These are phyloP conservation scores for Aspergillaceae sp. DNA, from an alignment of 2,329 filamentous ascomycete species.

Conservation along the genomic window DNA sequence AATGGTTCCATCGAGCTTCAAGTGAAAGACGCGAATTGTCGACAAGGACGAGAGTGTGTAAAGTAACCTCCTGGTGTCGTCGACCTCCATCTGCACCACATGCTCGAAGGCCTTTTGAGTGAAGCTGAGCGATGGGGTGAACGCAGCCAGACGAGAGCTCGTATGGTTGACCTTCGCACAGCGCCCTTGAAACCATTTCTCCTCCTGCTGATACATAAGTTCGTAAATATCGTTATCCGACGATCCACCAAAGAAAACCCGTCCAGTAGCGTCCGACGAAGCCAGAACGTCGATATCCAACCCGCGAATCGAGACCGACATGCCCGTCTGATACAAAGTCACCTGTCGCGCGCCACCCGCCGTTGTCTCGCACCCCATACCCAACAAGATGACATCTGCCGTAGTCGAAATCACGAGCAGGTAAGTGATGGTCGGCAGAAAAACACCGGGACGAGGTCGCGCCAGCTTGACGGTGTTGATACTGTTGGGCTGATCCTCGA, in stretches of 20 bases:
- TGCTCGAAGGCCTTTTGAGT: constrained; percentile 47
- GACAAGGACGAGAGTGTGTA: constrained; percentile 86
- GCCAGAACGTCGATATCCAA: constrained; percentile 69
- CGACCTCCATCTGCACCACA: constrained; percentile 71
- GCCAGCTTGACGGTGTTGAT: constrained; percentile 89
- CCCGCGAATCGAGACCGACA: constrained; percentile 69
- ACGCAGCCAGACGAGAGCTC: constrained; percentile 60
- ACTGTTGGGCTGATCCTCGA: constrained; percentile 76
- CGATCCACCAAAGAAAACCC: constrained; percentile 84
- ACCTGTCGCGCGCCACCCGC: constrained; percentile 62
- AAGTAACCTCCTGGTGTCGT: constrained; percentile 77
- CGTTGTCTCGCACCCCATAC: constrained; percentile 60
- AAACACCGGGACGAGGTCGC: constrained; percentile 76
- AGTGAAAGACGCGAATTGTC: constrained; percentile 83
- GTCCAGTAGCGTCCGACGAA: constrained; percentile 67
- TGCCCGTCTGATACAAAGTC: constrained; percentile 77
- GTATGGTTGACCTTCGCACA: constrained; percentile 87
- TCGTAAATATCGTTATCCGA: constrained; percentile 84
- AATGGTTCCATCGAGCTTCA: constrained; percentile 54
- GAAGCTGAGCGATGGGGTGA: constrained; percentile 35
- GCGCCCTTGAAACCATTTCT: constrained; percentile 87
- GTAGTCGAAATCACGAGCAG: constrained; percentile 83
- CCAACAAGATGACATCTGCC: constrained; percentile 76
- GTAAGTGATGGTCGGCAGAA: constrained; percentile 75
- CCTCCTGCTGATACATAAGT: constrained; percentile 91